Percentiles rank a stretch among this genome's conserved stretches.
Conservation (phyloP, 1,139 yeast species). For the Lizanozyma gosingica region DNA sequence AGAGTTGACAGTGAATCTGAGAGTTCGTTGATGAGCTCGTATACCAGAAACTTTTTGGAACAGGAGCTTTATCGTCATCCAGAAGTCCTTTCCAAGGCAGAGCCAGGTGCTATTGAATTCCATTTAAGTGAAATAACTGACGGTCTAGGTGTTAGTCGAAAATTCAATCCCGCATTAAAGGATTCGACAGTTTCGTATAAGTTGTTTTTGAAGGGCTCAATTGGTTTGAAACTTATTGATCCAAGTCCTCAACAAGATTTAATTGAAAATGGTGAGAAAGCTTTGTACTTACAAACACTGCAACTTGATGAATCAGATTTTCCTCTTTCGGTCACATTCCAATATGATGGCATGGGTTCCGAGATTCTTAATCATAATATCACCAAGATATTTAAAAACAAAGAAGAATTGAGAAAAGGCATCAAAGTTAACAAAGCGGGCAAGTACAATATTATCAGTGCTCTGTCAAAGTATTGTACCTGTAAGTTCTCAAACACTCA, state of each 20-base stretch:
- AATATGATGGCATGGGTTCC: background rate
- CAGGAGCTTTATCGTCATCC: conserved; percentile 24
- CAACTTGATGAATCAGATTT: conserved; percentile 4
- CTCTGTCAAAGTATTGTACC: conserved; percentile 53
- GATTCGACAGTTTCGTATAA: conserved; percentile 41
- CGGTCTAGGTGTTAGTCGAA: conserved; percentile 62
- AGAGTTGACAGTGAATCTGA: background rate
- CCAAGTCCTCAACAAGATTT: conserved; percentile 35
- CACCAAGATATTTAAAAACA: conserved; percentile 26
- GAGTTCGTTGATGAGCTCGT: background rate
- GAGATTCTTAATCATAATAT: conserved; percentile 12
- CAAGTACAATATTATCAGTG: conserved; percentile 42
- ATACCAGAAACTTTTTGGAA: conserved; percentile 26
- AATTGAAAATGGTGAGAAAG: conserved; percentile 29
- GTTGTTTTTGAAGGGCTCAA: conserved; percentile 59
- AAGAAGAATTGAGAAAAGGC: conserved; percentile 20
- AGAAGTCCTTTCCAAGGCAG: conserved; percentile 15
- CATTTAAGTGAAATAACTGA: conserved; percentile 62
- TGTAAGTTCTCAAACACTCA: conserved; percentile 44
- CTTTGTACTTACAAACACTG: conserved; percentile 16
- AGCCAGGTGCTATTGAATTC: conserved; percentile 56
- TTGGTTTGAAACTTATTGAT: conserved; percentile 33
- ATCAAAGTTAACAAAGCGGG: conserved; percentile 53
- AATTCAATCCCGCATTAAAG: conserved; percentile 40
- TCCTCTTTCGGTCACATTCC: background rate